Percentiles rank a stretch among this genome's conserved stretches.
phyloP scores from a whole-genome alignment of 257 asterid genomes.

The Coffea canephora region DNA sequence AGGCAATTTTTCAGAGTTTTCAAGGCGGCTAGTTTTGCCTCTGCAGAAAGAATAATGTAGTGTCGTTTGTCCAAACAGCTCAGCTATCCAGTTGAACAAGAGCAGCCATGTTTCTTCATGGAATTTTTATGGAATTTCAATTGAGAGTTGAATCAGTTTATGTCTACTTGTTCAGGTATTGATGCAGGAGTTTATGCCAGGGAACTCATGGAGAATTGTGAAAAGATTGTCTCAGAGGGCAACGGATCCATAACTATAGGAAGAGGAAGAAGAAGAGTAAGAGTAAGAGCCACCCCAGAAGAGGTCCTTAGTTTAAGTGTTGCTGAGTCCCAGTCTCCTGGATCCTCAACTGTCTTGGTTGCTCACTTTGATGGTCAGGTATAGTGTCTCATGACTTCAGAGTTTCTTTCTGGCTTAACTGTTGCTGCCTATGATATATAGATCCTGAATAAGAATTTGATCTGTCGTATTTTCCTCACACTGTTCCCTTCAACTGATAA shows the following conservation, averaged over 20 bases:
- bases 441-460: not conserved
- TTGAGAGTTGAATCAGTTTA: slow-evolving; percentile 1
- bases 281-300: slow-evolving; percentile 33
- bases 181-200: slow-evolving; percentile 67
- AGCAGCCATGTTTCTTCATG: not conserved
- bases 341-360: slow-evolving; percentile 68
- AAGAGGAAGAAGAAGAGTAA: too few relatives aligned
- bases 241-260: slow-evolving; percentile 12
- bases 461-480: not conserved
- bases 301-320: slow-evolving; percentile 55
- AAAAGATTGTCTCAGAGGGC: slow-evolving; percentile 40
- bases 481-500: not conserved
- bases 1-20: not conserved
- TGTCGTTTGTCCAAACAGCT: slow-evolving; percentile 1
- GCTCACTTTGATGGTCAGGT: slow-evolving; percentile 79
- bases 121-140: not conserved
- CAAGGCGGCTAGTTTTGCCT: not conserved
- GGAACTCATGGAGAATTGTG: slow-evolving; percentile 60
- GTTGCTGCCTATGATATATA: not conserved
- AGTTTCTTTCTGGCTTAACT: not conserved
- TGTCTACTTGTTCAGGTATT: slow-evolving; percentile 42
- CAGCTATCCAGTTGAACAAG: not conserved
- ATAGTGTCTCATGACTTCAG: slow-evolving; percentile 4
- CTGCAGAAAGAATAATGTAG: not conserved
- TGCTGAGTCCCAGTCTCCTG: slow-evolving; percentile 52